Base-by-base conservation (phyloP, 192 early-diverging fungal genomes). In the Dissophora ornata region DNA sequence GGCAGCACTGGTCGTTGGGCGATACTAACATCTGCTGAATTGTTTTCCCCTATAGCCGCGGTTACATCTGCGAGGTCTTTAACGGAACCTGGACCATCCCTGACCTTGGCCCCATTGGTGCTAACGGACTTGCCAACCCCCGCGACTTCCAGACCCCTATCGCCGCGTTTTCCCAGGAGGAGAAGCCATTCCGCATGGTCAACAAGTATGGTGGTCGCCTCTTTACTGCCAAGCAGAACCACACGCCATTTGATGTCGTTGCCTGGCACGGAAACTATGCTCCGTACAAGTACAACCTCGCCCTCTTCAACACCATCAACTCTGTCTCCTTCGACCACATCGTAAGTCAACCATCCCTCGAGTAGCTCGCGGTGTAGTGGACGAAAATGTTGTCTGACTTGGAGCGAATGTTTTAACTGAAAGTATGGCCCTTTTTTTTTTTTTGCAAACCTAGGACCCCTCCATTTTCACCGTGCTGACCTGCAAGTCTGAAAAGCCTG, bases 191-290 rank as follows among this genome's bases (percentile, higher is more conserved):
- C 86, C 67, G 83, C 0, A 90, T 97, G 11, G 56, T 93, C 25
- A 89, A 85, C 69, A 98, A 98, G 83, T 97, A 90, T 80, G 90
- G 92, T 32, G 93, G 95, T 34, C 77, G 86, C 44, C 66, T 97
- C 16, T 96, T 94, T 82, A 52, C 59, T n/a, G 87, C 87, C 8
- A 61, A 70, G 19, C 90, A 93, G 83, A 63, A 86, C 50, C 95
- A 99, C 79, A 92, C 90, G 19, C 94, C 96, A 9, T 99, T 94
- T 62, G 94, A 99, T 73, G 96, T 98, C 1, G 96, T 97, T 26
- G 97, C 95, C 13, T 98, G 97, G 94, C 95, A 97, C 78, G 97
- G 97, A 40, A 98, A 98, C 87, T 98, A 97, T 79, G 91, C 89
- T 10, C 97, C 97, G 1, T 98, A 86, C 87, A 97, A 96, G 80